These are phyloP conservation scores for Chlorociboria aeruginascens DNA, from an alignment of 495 filamentous ascomycete species.

Conservation along the genomic window DNA sequence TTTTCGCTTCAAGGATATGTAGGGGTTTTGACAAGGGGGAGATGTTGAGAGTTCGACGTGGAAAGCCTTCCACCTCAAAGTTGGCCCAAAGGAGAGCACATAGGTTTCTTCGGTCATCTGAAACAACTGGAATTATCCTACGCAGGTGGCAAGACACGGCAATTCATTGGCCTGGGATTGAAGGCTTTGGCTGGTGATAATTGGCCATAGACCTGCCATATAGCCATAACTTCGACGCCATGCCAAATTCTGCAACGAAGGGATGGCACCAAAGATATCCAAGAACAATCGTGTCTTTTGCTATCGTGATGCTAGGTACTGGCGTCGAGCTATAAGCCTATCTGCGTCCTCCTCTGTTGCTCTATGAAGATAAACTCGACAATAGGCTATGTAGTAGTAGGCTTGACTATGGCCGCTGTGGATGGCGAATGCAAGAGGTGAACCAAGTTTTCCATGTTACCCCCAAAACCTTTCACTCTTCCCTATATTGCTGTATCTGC, in stretches of 20 bases:
- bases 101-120: no score
- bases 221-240: neutral
- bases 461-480: constrained; percentile 2
- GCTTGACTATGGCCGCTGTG: constrained; percentile 21
- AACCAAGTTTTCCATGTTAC: constrained; percentile 5
- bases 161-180: no score
- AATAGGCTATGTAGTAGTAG: constrained; percentile 23
- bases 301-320: constrained; percentile 47
- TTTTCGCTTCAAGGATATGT: no score
- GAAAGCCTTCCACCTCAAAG: no score
- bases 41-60: no score
- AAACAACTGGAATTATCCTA: no score
- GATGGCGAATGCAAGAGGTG: constrained; percentile 19
- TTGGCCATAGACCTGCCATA: no score
- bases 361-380: constrained; percentile 26
- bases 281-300: constrained; percentile 38
- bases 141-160: no score
- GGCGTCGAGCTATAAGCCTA: constrained; percentile 20
- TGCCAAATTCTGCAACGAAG: constrained; percentile 18
- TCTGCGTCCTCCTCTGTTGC: constrained; percentile 16
- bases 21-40: no score
- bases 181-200: no score
- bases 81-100: no score
- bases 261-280: constrained; percentile 17
- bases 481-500: neutral